A percentile compares a stretch with the other conserved stretches of the same genome.
These are phyloP conservation scores for Trichophyton benhamiae DNA, from an alignment of 2,329 filamentous ascomycete species.

Conservation along the genomic window DNA sequence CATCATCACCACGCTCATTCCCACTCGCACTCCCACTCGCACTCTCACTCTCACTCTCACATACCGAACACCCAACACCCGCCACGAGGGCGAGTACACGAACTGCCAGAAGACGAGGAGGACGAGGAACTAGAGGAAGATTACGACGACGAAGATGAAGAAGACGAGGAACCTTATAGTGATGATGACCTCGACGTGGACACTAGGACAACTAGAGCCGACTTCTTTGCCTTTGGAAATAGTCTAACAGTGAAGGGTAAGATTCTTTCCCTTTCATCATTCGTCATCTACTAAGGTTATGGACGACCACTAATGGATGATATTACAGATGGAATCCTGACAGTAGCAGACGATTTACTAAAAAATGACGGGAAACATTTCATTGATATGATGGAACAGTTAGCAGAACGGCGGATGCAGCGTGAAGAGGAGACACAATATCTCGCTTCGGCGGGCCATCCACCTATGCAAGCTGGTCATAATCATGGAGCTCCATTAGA, in stretches of 20 bases:
- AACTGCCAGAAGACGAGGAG: conserved; percentile 45
- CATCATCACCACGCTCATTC: too few relatives aligned
- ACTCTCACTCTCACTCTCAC: conserved; percentile 29
- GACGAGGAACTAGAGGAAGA: conserved; percentile 35
- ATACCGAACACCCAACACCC: conserved; percentile 46
- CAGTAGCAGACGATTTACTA: conserved; percentile 91
- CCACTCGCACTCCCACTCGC: too few relatives aligned
- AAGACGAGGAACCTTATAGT: conserved; percentile 56
- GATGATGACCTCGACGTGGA: conserved; percentile 52
- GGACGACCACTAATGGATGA: conserved; percentile 7
- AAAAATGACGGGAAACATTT: conserved; percentile 99
- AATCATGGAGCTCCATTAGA: conserved; percentile 62
- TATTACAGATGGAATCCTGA: conserved; percentile 72
- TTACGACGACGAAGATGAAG: conserved; percentile 51
- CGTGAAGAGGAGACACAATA: conserved; percentile 80
- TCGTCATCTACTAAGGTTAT: neutral
- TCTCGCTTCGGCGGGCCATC: conserved; percentile 48
- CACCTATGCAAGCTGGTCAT: conserved; percentile 54
- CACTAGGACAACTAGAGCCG: conserved; percentile 52
- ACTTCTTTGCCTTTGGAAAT: conserved; percentile 96
- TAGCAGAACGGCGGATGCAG: conserved; percentile 93
- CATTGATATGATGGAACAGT: conserved; percentile 99
- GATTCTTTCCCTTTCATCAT: conserved; percentile 9
- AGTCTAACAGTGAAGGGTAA: conserved; percentile 85
- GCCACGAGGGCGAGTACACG: conserved; percentile 58